Evolutionary conservation across 257 asterid species (phyloP).

Genomic region (Jaltomata sinuosa): DNA sequence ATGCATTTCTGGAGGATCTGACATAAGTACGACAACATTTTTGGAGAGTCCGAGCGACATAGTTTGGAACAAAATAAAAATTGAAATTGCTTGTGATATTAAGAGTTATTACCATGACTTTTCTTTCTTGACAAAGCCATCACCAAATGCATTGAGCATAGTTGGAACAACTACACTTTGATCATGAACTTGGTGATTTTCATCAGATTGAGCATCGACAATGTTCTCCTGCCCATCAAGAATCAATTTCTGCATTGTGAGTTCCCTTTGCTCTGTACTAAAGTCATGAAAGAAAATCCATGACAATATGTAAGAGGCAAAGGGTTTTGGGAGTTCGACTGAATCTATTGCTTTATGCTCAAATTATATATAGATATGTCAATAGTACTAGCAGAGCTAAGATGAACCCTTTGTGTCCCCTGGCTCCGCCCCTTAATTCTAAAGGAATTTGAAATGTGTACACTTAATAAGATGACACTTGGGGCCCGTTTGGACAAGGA

Average conservation of each 20-base stretch:
- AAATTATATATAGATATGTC: neutral
- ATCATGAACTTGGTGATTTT: constrained; percentile 8
- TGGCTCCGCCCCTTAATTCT: neutral
- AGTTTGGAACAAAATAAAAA: neutral
- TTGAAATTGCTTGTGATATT: neutral
- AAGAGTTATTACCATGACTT: constrained; percentile 54
- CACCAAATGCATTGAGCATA: constrained; percentile 16
- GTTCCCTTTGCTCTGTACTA: neutral
- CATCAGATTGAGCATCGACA: constrained; percentile 7
- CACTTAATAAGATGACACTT: neutral
- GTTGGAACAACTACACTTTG: constrained; percentile 31
- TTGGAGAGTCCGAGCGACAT: neutral
- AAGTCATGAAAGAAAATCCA: neutral
- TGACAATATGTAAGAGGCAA: neutral
- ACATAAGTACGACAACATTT: neutral
- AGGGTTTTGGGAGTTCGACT: neutral
- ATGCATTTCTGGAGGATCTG: neutral
- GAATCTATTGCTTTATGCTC: neutral
- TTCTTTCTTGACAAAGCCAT: constrained; percentile 57
- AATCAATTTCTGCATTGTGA: constrained; percentile 19
- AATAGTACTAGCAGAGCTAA: too few relatives aligned
- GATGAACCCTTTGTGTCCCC: neutral
- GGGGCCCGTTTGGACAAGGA: neutral
- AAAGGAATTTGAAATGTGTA: neutral
- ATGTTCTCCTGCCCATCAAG: constrained; percentile 20